These are phyloP conservation scores for Nitzschia inconspicua DNA, from an alignment of 108 stramenopile species.

Conservation along the genomic window DNA sequence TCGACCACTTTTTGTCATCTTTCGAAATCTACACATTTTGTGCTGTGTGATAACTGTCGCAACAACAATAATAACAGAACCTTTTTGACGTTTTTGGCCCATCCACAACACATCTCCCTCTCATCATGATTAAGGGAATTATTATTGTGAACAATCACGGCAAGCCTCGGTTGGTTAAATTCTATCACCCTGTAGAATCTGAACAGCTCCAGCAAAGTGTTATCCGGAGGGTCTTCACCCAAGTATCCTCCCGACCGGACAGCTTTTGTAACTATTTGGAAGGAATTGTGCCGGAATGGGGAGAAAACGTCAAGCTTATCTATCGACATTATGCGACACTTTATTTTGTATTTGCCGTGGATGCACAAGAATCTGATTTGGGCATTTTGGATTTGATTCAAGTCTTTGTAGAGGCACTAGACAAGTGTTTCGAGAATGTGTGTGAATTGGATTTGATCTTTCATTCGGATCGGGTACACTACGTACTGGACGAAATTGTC, in stretches of 20 bases:
- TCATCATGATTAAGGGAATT: conserved; percentile 89
- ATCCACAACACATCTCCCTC: too few relatives aligned
- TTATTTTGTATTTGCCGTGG: conserved; percentile 99
- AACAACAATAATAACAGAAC: too few relatives aligned
- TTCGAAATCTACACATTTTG: too few relatives aligned
- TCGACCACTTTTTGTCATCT: too few relatives aligned
- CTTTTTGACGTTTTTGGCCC: too few relatives aligned
- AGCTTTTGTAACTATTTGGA: conserved; percentile 99
- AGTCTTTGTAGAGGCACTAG: conserved; percentile 99
- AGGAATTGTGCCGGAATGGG: conserved; percentile 95
- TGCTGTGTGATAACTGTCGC: too few relatives aligned
- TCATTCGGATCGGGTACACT: conserved; percentile 93
- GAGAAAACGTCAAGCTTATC: conserved; percentile 95
- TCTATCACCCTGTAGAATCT: conserved; percentile 92
- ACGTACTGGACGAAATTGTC: conserved; percentile 94
- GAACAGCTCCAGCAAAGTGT: conserved; percentile 93
- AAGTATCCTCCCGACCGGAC: conserved; percentile 95
- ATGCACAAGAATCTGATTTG: conserved; percentile 95
- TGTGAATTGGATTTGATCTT: conserved; percentile 99
- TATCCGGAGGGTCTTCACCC: conserved; percentile 93
- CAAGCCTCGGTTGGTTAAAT: conserved; percentile 94
- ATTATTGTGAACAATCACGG: conserved; percentile 99
- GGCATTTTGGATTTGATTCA: conserved; percentile 99
- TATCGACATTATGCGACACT: conserved; percentile 99
- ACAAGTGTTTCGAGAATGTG: conserved; percentile 99